Conservation (phyloP, 2,329 filamentous ascomycete species). For the Parascedosporium putredinis region DNA sequence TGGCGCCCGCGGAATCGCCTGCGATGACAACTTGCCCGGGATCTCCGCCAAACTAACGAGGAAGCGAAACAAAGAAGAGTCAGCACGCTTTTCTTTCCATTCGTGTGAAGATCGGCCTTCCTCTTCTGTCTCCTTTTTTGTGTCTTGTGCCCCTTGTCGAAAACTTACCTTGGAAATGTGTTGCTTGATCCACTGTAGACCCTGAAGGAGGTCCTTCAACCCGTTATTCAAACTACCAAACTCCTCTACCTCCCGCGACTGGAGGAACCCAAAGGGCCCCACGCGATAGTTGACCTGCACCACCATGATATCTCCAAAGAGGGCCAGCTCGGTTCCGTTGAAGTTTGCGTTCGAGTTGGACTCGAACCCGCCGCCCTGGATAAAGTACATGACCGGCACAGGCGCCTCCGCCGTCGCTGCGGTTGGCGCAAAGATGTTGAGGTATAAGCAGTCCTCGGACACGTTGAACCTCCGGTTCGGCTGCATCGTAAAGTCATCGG, state of each 20-base stretch:
- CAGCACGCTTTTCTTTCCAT: too few species aligned
- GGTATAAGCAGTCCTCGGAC: slow-evolving; percentile 59
- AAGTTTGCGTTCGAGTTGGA: slow-evolving; percentile 36
- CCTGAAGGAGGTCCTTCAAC: slow-evolving; percentile 59
- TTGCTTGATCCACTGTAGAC: slow-evolving; percentile 57
- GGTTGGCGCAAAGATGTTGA: slow-evolving; percentile 53
- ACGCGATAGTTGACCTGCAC: slow-evolving; percentile 71
- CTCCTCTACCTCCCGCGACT: slow-evolving; percentile 33
- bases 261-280: slow-evolving; percentile 62
- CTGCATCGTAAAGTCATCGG: slow-evolving; percentile 12
- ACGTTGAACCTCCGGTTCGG: slow-evolving; percentile 14
- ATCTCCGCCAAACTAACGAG: slow-evolving; percentile 53
- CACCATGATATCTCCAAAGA: slow-evolving; percentile 52
- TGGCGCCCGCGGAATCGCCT: slow-evolving; percentile 59
- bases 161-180: slow-evolving; percentile 37
- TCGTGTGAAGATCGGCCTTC: too few species aligned
- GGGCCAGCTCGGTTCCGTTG: slow-evolving; percentile 50
- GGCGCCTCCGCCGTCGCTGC: slow-evolving; percentile 35
- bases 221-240: slow-evolving; percentile 55
- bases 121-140: slow-evolving; percentile 6
- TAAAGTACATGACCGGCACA: slow-evolving; percentile 52
- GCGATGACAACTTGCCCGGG: slow-evolving; percentile 57
- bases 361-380: slow-evolving; percentile 54
- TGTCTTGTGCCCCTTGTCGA: neutral
- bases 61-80: too few species aligned